phyloP scores from a whole-genome alignment of 176 grass and related monocot genomes.

The Zoysia japonica region DNA sequence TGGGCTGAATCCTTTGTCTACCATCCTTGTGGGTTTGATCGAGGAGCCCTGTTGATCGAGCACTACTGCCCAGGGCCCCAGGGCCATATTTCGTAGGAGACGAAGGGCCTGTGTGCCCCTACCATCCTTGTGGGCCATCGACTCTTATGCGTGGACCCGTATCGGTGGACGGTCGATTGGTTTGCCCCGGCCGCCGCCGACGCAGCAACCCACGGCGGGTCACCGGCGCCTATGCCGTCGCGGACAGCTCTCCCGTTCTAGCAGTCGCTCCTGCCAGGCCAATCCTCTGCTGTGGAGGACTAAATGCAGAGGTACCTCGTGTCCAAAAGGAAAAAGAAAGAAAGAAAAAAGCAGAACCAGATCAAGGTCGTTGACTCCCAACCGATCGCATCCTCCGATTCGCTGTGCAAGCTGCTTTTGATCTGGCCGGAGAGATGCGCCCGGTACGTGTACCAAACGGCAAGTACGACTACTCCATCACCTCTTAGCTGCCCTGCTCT shows the following conservation, averaged over 20 bases:
- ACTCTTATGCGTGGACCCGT: background rate
- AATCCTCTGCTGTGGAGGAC: background rate
- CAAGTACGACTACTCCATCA: slow-evolving; percentile 38
- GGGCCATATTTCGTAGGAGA: no score
- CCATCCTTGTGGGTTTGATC: background rate
- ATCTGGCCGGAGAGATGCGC: slow-evolving; percentile 10
- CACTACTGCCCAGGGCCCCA: no score
- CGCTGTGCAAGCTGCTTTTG: slow-evolving; percentile 1
- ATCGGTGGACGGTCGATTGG: no score
- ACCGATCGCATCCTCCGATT: background rate
- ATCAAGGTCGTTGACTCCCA: background rate
- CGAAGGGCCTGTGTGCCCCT: background rate
- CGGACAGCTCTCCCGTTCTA: background rate
- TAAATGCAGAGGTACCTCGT: no score
- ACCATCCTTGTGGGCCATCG: background rate
- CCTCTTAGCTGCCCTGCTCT: background rate
- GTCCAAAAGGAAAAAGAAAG: no score
- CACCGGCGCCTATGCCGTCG: background rate
- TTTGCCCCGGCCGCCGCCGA: background rate
- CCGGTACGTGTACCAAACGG: slow-evolving; percentile 20
- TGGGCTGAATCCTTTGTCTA: background rate
- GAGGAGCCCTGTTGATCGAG: background rate
- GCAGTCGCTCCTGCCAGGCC: background rate
- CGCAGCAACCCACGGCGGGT: background rate
- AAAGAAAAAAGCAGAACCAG: background rate